Base-by-base conservation (phyloP, 768 basidiomycete genomes). In the Udeniomyces megalosporus region DNA sequence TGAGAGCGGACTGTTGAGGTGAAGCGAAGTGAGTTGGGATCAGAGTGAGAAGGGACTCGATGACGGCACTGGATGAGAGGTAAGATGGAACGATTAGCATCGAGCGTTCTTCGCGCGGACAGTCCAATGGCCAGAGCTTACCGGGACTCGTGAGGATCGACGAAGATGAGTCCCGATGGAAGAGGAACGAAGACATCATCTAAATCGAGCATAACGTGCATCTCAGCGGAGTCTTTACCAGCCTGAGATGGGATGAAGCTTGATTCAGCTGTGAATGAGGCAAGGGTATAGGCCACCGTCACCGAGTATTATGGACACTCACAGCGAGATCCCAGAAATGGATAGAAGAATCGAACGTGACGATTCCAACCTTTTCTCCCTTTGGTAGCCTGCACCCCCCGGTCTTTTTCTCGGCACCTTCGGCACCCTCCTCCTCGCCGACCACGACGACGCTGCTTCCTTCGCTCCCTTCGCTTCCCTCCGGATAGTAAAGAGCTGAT, bases 161-260 rank as follows among this genome's bases (percentile, higher is more conserved):
- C 89, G 64, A 96, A 86, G 45, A 92, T 76, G 26, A 35, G 45
- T 10, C 24, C 51, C n/a, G 15, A 22, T 14, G 24, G 42, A 34
- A 89, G 71, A 0, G 95, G 95, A 1, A 86, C 73, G 73, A 92
- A 97, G 22, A 90, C 82, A 59, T 99, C 95, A n/a, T 89, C 85
- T 42, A 97, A 74, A 70, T 97, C 95, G 1, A 86, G 76, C 10
- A 96, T 80, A 48, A 97, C 80, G 48, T 92, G 77, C 78, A 92
- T 84, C 38, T 42, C 38, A 17, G 38, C 38, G 38, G 38, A 8
- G 38, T 42, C 38, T 17, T 42, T 42, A 42, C 38, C 38, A 17
- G 10, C 17, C 38, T 42, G 38, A 8, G 8, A 17, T 8, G 8
- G 17, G 17, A 42, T 8, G 38, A 42, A 42, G 38, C 38, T 8